Evolutionary conservation across 495 filamentous ascomycete species (phyloP).

Genomic region (Penicillium subrubescens): DNA sequence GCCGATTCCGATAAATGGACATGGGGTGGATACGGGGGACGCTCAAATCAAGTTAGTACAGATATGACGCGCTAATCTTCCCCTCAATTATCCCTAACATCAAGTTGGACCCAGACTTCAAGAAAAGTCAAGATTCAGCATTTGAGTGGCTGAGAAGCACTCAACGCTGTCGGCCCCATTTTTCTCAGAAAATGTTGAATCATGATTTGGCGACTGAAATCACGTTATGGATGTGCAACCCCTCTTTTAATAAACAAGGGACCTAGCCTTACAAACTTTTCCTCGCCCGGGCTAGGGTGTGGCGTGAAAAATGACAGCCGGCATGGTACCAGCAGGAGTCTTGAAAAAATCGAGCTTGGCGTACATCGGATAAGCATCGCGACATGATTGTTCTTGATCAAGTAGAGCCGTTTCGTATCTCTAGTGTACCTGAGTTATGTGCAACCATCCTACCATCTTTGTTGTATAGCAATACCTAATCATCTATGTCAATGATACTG

Average conservation of each 20-base stretch:
- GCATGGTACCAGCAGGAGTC: background rate
- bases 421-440: background rate
- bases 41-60: background rate
- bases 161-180: background rate
- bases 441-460: background rate
- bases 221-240: background rate
- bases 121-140: background rate
- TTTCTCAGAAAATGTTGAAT: background rate
- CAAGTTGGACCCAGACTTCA: background rate
- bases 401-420: background rate
- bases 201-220: background rate
- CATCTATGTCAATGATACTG: background rate
- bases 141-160: background rate
- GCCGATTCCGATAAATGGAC: background rate
- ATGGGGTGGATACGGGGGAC: background rate
- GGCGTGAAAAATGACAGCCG: too few relatives aligned
- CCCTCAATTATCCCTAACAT: background rate
- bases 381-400: background rate
- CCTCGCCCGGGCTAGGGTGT: too few relatives aligned
- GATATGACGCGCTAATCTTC: background rate
- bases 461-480: background rate
- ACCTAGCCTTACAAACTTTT: too few relatives aligned
- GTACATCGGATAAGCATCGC: background rate
- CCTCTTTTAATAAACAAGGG: background rate
- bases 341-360: background rate